Evolutionary conservation across 163 green algal species (phyloP), one percentile per base, ranked within the genome.

Genomic region (Chlamydomonas reinhardtii): DNA sequence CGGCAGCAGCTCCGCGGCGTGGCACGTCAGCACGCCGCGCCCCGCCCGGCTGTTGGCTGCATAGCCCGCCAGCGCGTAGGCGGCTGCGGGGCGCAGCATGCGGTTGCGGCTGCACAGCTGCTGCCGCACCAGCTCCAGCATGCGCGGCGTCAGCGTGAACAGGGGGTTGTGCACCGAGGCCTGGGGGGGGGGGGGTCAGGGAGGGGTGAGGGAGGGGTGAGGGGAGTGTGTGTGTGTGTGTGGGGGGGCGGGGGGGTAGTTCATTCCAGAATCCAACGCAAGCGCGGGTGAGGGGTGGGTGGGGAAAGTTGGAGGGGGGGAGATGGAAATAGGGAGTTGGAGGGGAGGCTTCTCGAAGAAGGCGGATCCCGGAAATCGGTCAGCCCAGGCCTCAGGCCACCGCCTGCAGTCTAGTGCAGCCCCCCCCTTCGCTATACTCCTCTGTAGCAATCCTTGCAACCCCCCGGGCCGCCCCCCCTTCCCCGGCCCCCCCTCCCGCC

Each of bases 151-250:
- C 29, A 85, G 29, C 15, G 6, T 64, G 48, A 85, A 85, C 2
- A 85, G 69, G n/a, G 77, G 77, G 66, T 84, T 84, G 15, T 84
- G 77, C 43, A 84, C 35, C 39, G 66, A 84, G 43, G 77, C 77
- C 77, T 84, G 65, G 29, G 34, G 31, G 73, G 25, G 73, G 0
- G n/a, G 48, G 52, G 29, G 11, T 43, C n/a, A 5, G 43, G 0
- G 73, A 15, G 37, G 34, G 31, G 9, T 48, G 39, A 8, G 39
- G 71, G 34, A 3, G 4, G n/a, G 22, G 48, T 29, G 29, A 31
- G 31, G 31, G 34, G 35, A 19, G 35, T 19, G 32, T 22, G 39
- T 4, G 48, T 17, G n/a, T 31, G 31, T 27, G 37, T 29, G 14
- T 29, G 43, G 19, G 27, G 22, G 52, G 72, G 37, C 29, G 73